Evolutionary conservation across 1,284 basidiomycete species (phyloP), one percentile per base, ranked within the genome.

Genomic region (Cerrena zonata): DNA sequence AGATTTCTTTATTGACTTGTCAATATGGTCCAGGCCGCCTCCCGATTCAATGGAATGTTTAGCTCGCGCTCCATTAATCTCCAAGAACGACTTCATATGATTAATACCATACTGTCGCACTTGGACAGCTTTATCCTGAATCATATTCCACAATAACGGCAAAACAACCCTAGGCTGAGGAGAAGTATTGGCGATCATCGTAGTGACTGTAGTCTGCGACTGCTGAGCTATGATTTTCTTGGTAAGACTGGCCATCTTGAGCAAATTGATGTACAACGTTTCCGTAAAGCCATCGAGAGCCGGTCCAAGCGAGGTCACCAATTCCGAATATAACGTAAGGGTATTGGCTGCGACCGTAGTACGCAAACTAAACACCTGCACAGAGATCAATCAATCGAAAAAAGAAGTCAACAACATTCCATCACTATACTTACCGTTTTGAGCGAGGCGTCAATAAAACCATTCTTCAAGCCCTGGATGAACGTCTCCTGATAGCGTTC

Each of bases 201-300:
- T 72, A 1, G 79, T 76, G 1, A 90, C 78, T 0, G 82, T 78
- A 4, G 78, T 73, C 65, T 98, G 96, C 0, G 94, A 91, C 50
- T 87, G 86, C 51, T 91, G 85, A 11, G 90, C 92, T 27, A 87
- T 82, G 43, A 98, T 85, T 65, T 94, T 96, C 71, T 99, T 99
- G n/a, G 95, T 98, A 53, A 91, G 85, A 5, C 85, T 86, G 23
- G 91, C 85, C 91, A 99, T 91, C 57, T 83, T 84, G 27, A 94
- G 75, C 5, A 96, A 78, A 55, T 87, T 79, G 10, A 80, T 78
- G 48, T 94, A 73, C 2, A 97, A 65, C 0, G 74, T 65, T 49
- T 97, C 94, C 59, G 84, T 85, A 56, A 86, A 82, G 0, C 82
- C 82, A 65, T 96, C 91, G 27, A 94, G 72, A 13, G 75, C 70